These are phyloP conservation scores for Leccinum colubrinum DNA, from an alignment of 1,284 basidiomycete genomes.

Conservation along the genomic window DNA sequence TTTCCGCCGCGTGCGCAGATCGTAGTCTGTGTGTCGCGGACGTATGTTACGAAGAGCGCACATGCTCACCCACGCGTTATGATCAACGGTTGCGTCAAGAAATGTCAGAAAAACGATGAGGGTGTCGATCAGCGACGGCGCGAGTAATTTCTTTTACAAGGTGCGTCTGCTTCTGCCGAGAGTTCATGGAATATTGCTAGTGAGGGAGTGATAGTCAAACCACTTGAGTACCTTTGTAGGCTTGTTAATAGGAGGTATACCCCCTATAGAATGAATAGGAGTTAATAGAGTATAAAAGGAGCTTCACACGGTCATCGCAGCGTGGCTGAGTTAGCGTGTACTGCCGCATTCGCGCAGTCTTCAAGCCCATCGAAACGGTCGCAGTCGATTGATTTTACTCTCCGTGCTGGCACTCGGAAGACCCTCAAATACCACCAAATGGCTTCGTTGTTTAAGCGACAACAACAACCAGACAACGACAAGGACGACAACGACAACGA, in stretches of 20 bases:
- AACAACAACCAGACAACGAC: constrained; percentile 33
- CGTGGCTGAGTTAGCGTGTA: too few relatives aligned
- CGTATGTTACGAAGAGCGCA: constrained; percentile 19
- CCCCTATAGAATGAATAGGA: too few relatives aligned
- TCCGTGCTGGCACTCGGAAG: neutral
- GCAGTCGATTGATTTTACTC: neutral
- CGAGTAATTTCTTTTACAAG: constrained; percentile 37
- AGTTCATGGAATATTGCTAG: too few relatives aligned
- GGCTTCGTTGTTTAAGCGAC: constrained; percentile 33
- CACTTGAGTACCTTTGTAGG: too few relatives aligned
- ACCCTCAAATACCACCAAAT: constrained; percentile 41
- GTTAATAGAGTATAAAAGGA: too few relatives aligned
- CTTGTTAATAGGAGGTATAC: too few relatives aligned
- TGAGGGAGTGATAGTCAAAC: too few relatives aligned
- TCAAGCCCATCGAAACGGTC: too few relatives aligned
- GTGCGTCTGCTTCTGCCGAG: constrained; percentile 38
- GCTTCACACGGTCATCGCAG: too few relatives aligned
- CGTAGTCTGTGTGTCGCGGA: constrained; percentile 44
- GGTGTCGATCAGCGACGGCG: constrained; percentile 94
- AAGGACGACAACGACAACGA: constrained; percentile 56
- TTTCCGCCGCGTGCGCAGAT: constrained; percentile 55
- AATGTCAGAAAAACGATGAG: constrained; percentile 94
- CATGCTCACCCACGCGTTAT: neutral
- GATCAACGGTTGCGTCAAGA: constrained; percentile 70
- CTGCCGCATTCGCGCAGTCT: neutral